These are phyloP conservation scores for Boletus edulis DNA, from an alignment of 768 basidiomycete species.

Conservation along the genomic window DNA sequence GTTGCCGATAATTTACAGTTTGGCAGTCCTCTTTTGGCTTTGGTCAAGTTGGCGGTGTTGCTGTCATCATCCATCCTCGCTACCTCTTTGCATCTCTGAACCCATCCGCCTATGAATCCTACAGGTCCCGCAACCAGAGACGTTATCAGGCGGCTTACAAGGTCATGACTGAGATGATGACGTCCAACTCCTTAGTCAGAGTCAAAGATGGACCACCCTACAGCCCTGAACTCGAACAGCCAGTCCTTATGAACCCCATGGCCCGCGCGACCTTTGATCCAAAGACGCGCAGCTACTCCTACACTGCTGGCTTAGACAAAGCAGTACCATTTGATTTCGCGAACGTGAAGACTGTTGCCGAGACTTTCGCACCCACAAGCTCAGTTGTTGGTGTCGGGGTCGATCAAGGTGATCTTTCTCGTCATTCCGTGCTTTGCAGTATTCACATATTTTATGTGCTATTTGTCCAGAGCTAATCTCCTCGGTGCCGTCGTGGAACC, in stretches of 20 bases:
- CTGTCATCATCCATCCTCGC: constrained; percentile 85
- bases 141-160: constrained; percentile 78
- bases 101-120: constrained; percentile 73
- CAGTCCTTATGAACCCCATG: constrained; percentile 88
- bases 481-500: constrained; percentile 84
- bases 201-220: constrained; percentile 95
- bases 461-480: constrained; percentile 80
- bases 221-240: constrained; percentile 76
- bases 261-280: constrained; percentile 79
- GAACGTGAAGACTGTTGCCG: constrained; percentile 66
- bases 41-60: constrained; percentile 96
- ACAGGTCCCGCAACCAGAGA: constrained; percentile 62
- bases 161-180: constrained; percentile 95
- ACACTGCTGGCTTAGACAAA: constrained; percentile 60
- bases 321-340: constrained; percentile 53
- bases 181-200: constrained; percentile 87
- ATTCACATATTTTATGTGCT: constrained; percentile 1
- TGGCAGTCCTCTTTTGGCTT: constrained; percentile 90
- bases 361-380: constrained; percentile 34
- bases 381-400: constrained; percentile 79
- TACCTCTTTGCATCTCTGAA: constrained; percentile 85
- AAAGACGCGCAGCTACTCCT: constrained; percentile 87
- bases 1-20: not conserved
- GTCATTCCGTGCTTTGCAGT: not conserved
- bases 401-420: constrained; percentile 66